These are phyloP conservation scores for Picea sitchensis DNA, from an alignment of 75 land plant species.

Conservation along the genomic window DNA sequence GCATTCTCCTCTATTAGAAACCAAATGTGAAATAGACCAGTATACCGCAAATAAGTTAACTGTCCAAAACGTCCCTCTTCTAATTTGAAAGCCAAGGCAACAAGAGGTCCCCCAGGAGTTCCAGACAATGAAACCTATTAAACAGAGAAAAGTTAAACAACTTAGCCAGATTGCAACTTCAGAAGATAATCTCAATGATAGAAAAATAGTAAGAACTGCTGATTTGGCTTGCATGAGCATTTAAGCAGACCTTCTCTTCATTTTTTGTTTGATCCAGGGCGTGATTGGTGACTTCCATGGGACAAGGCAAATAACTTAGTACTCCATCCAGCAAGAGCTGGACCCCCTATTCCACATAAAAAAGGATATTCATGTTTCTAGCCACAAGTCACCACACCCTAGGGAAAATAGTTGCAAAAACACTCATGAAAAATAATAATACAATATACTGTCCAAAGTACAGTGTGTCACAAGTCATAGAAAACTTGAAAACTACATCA, in stretches of 20 bases:
- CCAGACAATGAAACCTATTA: slow-evolving; percentile 74
- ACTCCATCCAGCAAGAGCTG: slow-evolving; percentile 97
- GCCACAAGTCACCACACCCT: not conserved
- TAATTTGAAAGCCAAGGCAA: slow-evolving; percentile 94
- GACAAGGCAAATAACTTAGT: slow-evolving; percentile 85
- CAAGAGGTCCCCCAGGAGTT: slow-evolving; percentile 83
- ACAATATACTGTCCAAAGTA: not conserved
- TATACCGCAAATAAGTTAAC: slow-evolving; percentile 89
- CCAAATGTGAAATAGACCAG: not conserved
- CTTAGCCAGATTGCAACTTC: not conserved
- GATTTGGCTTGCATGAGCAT: not conserved
- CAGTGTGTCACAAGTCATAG: not conserved
- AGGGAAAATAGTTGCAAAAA: not conserved
- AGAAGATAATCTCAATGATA: not conserved
- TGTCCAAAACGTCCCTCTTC: slow-evolving; percentile 99
- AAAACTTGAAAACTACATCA: not conserved
- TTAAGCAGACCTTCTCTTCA: slow-evolving; percentile 82
- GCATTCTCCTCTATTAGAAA: not conserved
- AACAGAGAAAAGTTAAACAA: not conserved
- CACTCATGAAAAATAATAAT: not conserved
- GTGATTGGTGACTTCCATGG: slow-evolving; percentile 84
- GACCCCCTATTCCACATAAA: slow-evolving; percentile 61
- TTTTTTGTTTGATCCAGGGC: slow-evolving; percentile 94
- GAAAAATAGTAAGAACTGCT: not conserved
- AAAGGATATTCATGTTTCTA: not conserved